Evolutionary conservation across 148 eudicot species (phyloP), one percentile per base, ranked within the genome.

Genomic region (Rhododendron griersonianum): DNA sequence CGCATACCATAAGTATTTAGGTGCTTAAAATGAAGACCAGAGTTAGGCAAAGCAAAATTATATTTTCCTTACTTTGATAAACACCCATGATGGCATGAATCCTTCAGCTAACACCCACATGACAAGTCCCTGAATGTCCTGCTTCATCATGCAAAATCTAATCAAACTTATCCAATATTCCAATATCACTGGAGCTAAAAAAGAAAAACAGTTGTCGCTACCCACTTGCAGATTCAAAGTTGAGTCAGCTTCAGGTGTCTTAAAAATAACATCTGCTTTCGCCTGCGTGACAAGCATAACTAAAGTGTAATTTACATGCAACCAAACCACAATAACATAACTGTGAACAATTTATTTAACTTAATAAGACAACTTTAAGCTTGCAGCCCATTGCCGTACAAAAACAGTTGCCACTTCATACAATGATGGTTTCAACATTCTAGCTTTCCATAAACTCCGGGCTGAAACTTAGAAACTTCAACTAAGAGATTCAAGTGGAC

Each of bases 41-140:
- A 11, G 35, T 2, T 4, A 73, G 35, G 48, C 25, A 8, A 61
- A 74, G 74, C 71, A 14, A 30, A 28, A 21, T 61, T 37, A 45
- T 41, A 69, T 73, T 83, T 53, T 67, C 35, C 81, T 85, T 92
- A 95, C 98, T 89, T 93, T 97, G 88, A 97, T 90, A 88, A 97
- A 97, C 84, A 94, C 89, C 96, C 95, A 95, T 48, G 99, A 90
- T 37, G 98, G 99, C 99, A 97, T 94, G 69, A 87, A 91, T 50
- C 99, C 98, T 86, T 97, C 96, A 84, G 93, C 98, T 79, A 97
- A 98, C 89, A 97, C 95, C 99, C 99, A 97, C 71, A 92, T 95
- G 53, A 94, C 94, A 48, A 97, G 93, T 82, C 98, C 99, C 90
- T 97, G 99, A 87, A 97, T 88, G 86, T 97, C 98, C 99, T 94